Percentiles rank a stretch among this genome's conserved stretches.
These are phyloP conservation scores for Xylaria polymorpha DNA, from an alignment of 2,329 filamentous ascomycete genomes.

Conservation along the genomic window DNA sequence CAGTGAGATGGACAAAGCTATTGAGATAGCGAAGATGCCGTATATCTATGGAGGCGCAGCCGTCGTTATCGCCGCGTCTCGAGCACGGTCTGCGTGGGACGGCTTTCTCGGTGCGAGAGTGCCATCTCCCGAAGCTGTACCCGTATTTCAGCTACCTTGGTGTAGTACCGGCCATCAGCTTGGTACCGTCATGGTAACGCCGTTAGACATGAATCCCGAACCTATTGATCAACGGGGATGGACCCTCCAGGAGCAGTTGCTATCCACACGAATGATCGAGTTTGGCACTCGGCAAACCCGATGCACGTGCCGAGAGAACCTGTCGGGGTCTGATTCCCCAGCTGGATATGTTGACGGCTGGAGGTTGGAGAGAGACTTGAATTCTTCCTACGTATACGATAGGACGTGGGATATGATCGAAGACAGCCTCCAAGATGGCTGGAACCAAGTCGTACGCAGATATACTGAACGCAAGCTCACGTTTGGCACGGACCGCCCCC, in stretches of 20 bases:
- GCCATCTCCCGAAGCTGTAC: not conserved
- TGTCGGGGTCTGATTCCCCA: not conserved
- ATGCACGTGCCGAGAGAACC: conserved; percentile 2
- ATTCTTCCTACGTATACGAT: not conserved
- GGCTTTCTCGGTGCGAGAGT: not conserved
- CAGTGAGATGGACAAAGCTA: not conserved
- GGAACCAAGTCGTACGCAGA: conserved; percentile 1
- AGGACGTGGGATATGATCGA: not conserved
- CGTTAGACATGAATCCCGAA: not conserved
- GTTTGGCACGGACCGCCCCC: not conserved
- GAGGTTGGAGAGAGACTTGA: not conserved
- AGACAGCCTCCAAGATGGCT: not conserved
- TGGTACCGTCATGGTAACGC: conserved; percentile 4
- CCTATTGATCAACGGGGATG: not conserved
- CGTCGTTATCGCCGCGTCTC: not conserved
- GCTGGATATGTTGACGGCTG: not conserved
- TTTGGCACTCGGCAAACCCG: conserved; percentile 2
- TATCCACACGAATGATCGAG: conserved; percentile 3
- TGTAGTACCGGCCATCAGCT: not conserved
- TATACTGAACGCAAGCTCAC: conserved; percentile 2
- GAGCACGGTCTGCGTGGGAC: not conserved
- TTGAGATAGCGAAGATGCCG: not conserved
- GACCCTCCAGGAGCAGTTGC: not conserved
- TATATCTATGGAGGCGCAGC: conserved; percentile 3
- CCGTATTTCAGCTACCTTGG: not conserved